Evolutionary conservation across 2,329 filamentous ascomycete species (phyloP), one percentile per base, ranked within the genome.

Genomic region (Teratosphaeria viscida): DNA sequence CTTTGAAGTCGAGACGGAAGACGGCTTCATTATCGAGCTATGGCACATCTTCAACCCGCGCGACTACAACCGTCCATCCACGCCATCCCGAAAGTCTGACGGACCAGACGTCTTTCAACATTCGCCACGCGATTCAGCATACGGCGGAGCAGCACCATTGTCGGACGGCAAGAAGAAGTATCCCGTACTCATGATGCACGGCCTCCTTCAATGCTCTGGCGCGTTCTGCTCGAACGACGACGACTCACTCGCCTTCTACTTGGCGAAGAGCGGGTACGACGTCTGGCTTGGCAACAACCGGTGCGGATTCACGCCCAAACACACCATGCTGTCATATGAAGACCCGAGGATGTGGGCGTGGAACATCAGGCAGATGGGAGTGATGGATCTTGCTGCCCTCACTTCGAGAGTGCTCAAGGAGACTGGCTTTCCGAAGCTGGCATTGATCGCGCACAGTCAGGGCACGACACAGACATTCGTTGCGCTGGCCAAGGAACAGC

Each of bases 331-430:
- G 47, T 75, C 83, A 2, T 85, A 88, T 64, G 77, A 77, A 2
- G 92, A 97, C 69, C 92, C 92, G 1, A 83, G 91, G 34, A 95
- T 96, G 89, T 96, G 92, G 92, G 85, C 86, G 49, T 97, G 92
- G 92, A 95, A 95, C 65, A 95, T 96, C 59, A 84, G 89, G 0
- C 90, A 96, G 69, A 95, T 96, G 88, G 92, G 91, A 3, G 86
- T 92, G 0, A 84, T 95, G 70, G 92, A 97, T 70, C 80, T 97
- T 2, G 82, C 92, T 0, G 91, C 92, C 0, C 80, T 96, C 37
- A 82, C 88, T 1, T 89, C 87, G 0, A 85, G 89, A 5, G 89
- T 96, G 1, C 79, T 96, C 1, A 81, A 80, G 47, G 88, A 95
- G 74, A 96, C 92, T 0, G 86, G 88, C 0, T 96, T 95, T 68